These are phyloP conservation scores for Rhynchospora pubera DNA, from an alignment of 176 grass and related monocot genomes.

Conservation along the genomic window DNA sequence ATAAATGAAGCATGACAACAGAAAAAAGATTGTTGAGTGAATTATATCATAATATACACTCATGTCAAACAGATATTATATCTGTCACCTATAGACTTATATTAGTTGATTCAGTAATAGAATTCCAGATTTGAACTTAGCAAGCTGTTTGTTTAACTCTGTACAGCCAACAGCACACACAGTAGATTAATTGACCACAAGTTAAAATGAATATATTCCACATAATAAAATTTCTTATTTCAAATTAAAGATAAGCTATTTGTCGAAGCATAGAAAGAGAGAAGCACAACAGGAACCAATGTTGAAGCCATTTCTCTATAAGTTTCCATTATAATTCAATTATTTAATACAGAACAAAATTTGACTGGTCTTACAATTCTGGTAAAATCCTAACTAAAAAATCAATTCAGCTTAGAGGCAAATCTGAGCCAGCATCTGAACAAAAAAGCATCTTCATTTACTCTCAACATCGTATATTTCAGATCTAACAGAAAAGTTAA, in stretches of 20 bases:
- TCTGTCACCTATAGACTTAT: not conserved
- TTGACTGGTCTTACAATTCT: not conserved
- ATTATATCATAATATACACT: not conserved
- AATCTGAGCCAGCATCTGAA: constrained; percentile 14
- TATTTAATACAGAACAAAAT: constrained; percentile 15
- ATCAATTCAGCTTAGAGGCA: not conserved
- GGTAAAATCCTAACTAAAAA: not conserved
- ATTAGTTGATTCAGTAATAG: not conserved
- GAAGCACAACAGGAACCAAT: not conserved
- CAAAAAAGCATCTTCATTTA: constrained; percentile 24
- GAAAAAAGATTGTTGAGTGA: not conserved
- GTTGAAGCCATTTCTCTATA: not conserved
- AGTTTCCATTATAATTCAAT: not conserved
- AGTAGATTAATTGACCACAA: not conserved
- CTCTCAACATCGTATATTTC: constrained; percentile 42
- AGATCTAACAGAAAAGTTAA: constrained; percentile 31
- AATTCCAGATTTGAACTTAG: not conserved
- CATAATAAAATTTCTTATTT: not conserved
- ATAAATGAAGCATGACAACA: not conserved
- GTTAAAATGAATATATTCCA: not conserved
- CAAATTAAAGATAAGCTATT: not conserved
- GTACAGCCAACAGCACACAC: not conserved
- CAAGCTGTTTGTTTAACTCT: not conserved
- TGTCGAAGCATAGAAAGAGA: not conserved
- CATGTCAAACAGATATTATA: not conserved